phyloP scores from a whole-genome alignment of 495 filamentous ascomycete genomes.

The Sporormia fimetaria region DNA sequence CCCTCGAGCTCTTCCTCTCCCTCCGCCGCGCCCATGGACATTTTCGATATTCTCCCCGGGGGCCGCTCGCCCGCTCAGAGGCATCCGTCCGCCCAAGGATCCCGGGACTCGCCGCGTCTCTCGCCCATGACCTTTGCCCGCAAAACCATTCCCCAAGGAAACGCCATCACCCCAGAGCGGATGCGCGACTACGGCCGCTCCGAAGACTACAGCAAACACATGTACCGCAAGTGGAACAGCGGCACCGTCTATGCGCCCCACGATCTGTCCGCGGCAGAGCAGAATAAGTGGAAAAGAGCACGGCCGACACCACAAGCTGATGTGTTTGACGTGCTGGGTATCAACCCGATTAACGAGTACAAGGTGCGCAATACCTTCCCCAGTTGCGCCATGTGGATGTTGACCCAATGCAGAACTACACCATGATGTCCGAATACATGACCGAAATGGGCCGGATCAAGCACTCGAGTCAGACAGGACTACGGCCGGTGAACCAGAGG shows the following conservation, averaged over 20 bases:
- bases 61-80: too few relatives aligned
- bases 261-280: constrained; percentile 66
- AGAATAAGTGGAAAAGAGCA: constrained; percentile 50
- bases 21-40: too few relatives aligned
- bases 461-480: constrained; percentile 57
- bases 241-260: constrained; percentile 88
- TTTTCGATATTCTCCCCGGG: too few relatives aligned
- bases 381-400: constrained; percentile 2
- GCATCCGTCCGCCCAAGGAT: too few relatives aligned
- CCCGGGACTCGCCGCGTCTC: too few relatives aligned
- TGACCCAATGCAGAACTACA: constrained; percentile 61
- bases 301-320: constrained; percentile 46
- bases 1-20: too few relatives aligned
- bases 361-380: constrained; percentile 44
- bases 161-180: too few relatives aligned
- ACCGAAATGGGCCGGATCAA: constrained; percentile 77
- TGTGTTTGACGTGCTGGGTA: constrained; percentile 65
- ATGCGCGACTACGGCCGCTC: background rate
- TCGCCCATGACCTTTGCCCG: too few relatives aligned
- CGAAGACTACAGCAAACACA: constrained; percentile 9
- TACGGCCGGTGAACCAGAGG: constrained; percentile 81
- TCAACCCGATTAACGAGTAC: constrained; percentile 76
- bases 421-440: constrained; percentile 81
- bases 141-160: too few relatives aligned
- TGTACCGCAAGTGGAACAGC: constrained; percentile 45